Evolutionary conservation across 2,329 filamentous ascomycete species (phyloP).

Genomic region (Talaromyces sp.): DNA sequence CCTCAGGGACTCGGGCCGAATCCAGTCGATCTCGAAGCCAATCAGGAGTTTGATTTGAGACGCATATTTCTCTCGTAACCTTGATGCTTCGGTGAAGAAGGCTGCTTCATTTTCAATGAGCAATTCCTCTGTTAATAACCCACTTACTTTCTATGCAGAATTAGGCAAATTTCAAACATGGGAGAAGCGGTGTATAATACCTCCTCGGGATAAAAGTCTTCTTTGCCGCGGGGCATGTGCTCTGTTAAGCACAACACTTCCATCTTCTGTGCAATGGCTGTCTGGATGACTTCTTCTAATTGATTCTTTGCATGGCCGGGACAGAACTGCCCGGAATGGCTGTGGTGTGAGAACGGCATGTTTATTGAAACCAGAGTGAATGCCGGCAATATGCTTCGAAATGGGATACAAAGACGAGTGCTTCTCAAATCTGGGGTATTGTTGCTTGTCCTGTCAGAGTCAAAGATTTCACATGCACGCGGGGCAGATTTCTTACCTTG

Average conservation of each 20-base stretch:
- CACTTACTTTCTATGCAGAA: conserved; percentile 20
- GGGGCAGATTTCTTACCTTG: conserved; percentile 8
- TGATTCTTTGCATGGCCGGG: conserved; percentile 79
- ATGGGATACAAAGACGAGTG: neutral
- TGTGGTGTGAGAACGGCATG: conserved; percentile 98
- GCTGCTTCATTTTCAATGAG: conserved; percentile 52
- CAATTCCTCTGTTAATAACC: conserved; percentile 27
- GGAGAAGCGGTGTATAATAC: conserved; percentile 36
- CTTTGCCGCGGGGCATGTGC: conserved; percentile 80
- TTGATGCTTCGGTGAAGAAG: conserved; percentile 72
- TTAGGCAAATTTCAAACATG: neutral
- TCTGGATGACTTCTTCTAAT: conserved; percentile 77
- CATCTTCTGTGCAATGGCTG: conserved; percentile 75
- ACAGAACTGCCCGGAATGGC: conserved; percentile 97
- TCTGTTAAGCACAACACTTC: conserved; percentile 84
- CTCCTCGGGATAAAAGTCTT: conserved; percentile 92
- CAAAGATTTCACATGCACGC: neutral
- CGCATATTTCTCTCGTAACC: conserved; percentile 68
- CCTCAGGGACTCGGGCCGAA: conserved; percentile 63
- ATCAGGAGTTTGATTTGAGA: conserved; percentile 73
- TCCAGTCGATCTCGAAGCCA: conserved; percentile 92
- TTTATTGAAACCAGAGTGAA: neutral
- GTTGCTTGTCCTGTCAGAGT: neutral
- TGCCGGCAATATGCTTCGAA: neutral
- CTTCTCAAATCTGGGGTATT: neutral